Evolutionary conservation across 2,329 filamentous ascomycete species (phyloP).

Genomic region (Shiraia bambusicola): DNA sequence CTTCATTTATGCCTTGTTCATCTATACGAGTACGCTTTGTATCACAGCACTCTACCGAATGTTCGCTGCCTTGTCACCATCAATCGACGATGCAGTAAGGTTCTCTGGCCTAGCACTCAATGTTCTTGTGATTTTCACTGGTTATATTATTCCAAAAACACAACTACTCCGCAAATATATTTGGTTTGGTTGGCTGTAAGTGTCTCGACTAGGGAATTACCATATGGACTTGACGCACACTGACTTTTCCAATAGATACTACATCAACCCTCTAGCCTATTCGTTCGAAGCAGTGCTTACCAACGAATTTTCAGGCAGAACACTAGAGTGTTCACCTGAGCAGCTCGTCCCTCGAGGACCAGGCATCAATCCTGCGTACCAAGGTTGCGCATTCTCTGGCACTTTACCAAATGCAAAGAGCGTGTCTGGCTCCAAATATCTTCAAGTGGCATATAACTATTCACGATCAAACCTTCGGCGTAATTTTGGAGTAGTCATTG

Average conservation of each 20-base stretch:
- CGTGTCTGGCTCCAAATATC: conserved; percentile 58
- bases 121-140: conserved; percentile 63
- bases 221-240: neutral
- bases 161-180: conserved; percentile 60
- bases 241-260: conserved; percentile 22
- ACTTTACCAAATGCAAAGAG: conserved; percentile 53
- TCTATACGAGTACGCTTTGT: conserved; percentile 63
- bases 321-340: conserved; percentile 60
- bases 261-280: conserved; percentile 56
- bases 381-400: conserved; percentile 65
- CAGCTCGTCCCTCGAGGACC: conserved; percentile 63
- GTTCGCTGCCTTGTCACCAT: conserved; percentile 64
- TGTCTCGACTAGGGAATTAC: neutral
- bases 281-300: conserved; percentile 67
- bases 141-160: conserved; percentile 68
- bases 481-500: conserved; percentile 77
- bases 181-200: conserved; percentile 58
- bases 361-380: conserved; percentile 56
- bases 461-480: conserved; percentile 63
- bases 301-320: conserved; percentile 63
- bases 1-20: conserved; percentile 66
- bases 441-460: conserved; percentile 59
- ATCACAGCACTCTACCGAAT: conserved; percentile 67
- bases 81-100: conserved; percentile 66
- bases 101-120: conserved; percentile 65